These are phyloP conservation scores for Nitzschia sp. DNA, from an alignment of 108 stramenopile species.

Conservation along the genomic window DNA sequence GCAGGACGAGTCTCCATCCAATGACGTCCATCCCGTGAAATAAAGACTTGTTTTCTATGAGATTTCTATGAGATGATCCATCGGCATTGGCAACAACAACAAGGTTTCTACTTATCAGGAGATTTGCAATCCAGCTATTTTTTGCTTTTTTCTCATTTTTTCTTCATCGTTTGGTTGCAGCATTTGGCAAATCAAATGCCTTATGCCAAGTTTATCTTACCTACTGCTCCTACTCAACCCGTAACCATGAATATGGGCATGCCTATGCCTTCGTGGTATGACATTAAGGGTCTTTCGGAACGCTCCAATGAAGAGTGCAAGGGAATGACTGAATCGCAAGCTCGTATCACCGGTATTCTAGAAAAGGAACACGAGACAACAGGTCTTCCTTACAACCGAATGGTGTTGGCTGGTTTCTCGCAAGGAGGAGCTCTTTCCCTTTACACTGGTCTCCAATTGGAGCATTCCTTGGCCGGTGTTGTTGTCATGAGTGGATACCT, in stretches of 20 bases:
- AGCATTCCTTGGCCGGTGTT: constrained; percentile 76
- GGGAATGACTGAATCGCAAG: constrained; percentile 73
- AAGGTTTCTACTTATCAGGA: not conserved
- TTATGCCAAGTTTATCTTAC: constrained; percentile 84
- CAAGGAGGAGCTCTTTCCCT: constrained; percentile 91
- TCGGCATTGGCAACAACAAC: not conserved
- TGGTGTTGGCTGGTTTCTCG: constrained; percentile 91
- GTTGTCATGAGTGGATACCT: constrained; percentile 86
- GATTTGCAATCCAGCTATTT: not conserved
- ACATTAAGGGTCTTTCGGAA: constrained; percentile 86
- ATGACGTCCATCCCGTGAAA: not conserved
- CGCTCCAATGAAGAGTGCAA: constrained; percentile 83
- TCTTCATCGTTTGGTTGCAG: constrained; percentile 12
- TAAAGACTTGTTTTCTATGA: not conserved
- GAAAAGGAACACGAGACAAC: constrained; percentile 60
- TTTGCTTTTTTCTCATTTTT: constrained; percentile 2
- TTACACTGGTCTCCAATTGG: constrained; percentile 87
- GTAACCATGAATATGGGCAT: constrained; percentile 92
- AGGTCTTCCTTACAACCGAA: constrained; percentile 81
- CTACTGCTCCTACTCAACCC: constrained; percentile 88
- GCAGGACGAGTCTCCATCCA: too few relatives aligned
- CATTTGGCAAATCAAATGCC: constrained; percentile 67
- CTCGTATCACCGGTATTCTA: constrained; percentile 49
- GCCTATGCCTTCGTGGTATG: constrained; percentile 91
- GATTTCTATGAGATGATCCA: not conserved